Conservation (phyloP, 345 rosid genomes). For the Acer negundo region DNA sequence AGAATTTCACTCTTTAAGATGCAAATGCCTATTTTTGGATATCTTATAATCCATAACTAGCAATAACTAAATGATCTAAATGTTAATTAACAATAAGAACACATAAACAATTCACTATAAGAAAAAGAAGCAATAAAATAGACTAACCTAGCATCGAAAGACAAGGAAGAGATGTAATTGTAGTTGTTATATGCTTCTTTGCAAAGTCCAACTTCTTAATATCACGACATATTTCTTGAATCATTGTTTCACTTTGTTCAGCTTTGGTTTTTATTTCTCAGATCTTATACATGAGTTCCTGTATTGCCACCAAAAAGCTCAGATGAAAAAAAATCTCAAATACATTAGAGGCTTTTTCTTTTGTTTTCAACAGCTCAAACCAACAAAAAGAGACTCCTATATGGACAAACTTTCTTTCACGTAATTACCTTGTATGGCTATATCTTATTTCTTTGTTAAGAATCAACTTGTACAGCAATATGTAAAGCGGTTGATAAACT, state of each 20-base stretch:
- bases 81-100: not conserved
- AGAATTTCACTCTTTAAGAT: not conserved
- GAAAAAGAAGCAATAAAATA: not conserved
- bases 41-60: not conserved
- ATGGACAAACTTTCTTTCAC: not conserved
- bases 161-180: slow-evolving; percentile 98
- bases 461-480: not conserved
- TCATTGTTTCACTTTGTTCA: slow-evolving; percentile 99
- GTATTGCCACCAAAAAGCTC: slow-evolving; percentile 20
- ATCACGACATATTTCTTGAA: slow-evolving; percentile 97
- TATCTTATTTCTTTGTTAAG: not conserved
- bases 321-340: not conserved
- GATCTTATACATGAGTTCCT: slow-evolving; percentile 93
- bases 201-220: slow-evolving; percentile 98
- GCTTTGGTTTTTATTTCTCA: slow-evolving; percentile 98
- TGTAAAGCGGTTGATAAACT: not conserved
- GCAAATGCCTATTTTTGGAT: not conserved
- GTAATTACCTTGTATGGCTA: not conserved
- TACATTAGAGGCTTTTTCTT: not conserved
- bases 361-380: not conserved
- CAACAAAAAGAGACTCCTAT: not conserved
- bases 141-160: slow-evolving; percentile 94
- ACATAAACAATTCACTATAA: slow-evolving; percentile 1
- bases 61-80: not conserved
- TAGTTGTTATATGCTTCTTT: slow-evolving; percentile 96